Evolutionary conservation across 2,329 filamentous ascomycete genomes (phyloP), one percentile per base, ranked within the genome.

Genomic region (Talaromyces albobiverticillius): DNA sequence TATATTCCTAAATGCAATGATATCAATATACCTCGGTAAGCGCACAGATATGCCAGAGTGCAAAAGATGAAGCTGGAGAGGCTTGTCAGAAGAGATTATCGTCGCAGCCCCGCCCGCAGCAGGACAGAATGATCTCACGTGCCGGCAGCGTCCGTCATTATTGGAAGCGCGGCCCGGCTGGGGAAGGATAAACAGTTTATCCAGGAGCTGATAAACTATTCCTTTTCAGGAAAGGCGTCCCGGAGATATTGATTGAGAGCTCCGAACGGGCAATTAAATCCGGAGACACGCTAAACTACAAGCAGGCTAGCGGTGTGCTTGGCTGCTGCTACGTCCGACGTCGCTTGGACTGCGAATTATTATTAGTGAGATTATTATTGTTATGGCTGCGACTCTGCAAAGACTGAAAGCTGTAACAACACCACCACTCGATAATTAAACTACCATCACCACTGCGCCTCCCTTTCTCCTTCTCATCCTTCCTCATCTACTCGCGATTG

Each of bases 61-160:
- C 7, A 14, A n/a, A 7, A 8, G 13, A n/a, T 18, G 4, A 32
- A 23, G 26, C 16, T 16, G 3, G 14, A 11, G 16, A 8, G 22
- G 34, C 26, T 23, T 48, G 18, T 36, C n/a, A n/a, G n/a, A n/a
- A n/a, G n/a, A n/a, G n/a, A n/a, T n/a, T n/a, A n/a, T n/a, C n/a
- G n/a, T n/a, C n/a, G 20, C 5, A 45, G 52, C 52, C 52, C 53
- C 47, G 53, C 53, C 41, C 46, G 29, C 26, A 36, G 53, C 14
- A 40, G 29, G 7, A 22, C 32, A 41, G 18, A 18, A 40, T 18
- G 36, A 36, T 9, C 18, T 55, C 53, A 55, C 53, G 53, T 55
- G 53, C 46, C 18, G 32, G 31, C 13, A 32, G 8, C 20, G n/a
- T 13, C 38, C 16, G 16, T 31, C 41, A 25, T 46, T 31, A 55